phyloP scores from a whole-genome alignment of 2,329 filamentous ascomycete genomes.

The Trichoderma oligosporum region DNA sequence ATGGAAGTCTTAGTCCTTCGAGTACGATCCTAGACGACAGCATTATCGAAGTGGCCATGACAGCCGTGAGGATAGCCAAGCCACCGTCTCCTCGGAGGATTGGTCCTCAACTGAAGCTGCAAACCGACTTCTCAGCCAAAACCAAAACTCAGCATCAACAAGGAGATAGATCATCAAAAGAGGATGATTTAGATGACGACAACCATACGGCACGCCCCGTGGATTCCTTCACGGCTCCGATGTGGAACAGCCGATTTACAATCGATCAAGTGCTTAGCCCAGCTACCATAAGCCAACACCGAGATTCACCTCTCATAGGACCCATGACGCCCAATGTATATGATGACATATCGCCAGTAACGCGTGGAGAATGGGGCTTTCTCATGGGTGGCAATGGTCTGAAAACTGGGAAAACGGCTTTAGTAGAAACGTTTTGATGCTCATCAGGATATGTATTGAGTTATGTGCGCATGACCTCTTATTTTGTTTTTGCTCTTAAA shows the following conservation, averaged over 20 bases:
- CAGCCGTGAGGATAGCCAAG: slow-evolving; percentile 25
- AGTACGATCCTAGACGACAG: slow-evolving; percentile 20
- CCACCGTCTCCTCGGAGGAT: slow-evolving; percentile 28
- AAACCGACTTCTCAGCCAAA: slow-evolving; percentile 40
- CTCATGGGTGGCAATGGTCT: slow-evolving; percentile 50
- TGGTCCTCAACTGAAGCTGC: slow-evolving; percentile 37
- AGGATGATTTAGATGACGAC: slow-evolving; percentile 33
- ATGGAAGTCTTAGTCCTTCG: slow-evolving; percentile 21
- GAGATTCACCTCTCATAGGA: slow-evolving; percentile 33
- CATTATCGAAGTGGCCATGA: slow-evolving; percentile 27
- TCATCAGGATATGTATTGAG: background rate
- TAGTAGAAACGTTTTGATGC: slow-evolving; percentile 50
- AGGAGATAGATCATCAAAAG: slow-evolving; percentile 4
- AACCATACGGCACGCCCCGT: slow-evolving; percentile 39
- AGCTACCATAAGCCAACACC: slow-evolving; percentile 19
- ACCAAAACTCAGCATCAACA: slow-evolving; percentile 7
- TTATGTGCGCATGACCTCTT: background rate
- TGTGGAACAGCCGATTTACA: slow-evolving; percentile 31
- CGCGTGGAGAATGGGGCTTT: slow-evolving; percentile 60
- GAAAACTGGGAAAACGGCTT: slow-evolving; percentile 43
- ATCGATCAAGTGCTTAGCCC: slow-evolving; percentile 45
- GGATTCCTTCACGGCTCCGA: slow-evolving; percentile 29
- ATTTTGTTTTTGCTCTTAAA: background rate
- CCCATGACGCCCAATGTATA: slow-evolving; percentile 56
- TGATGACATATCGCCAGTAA: slow-evolving; percentile 60